A percentile compares a stretch with the other conserved stretches of the same genome.
Conservation (phyloP, 495 filamentous ascomycete genomes). For the Geopyxis carbonaria region DNA sequence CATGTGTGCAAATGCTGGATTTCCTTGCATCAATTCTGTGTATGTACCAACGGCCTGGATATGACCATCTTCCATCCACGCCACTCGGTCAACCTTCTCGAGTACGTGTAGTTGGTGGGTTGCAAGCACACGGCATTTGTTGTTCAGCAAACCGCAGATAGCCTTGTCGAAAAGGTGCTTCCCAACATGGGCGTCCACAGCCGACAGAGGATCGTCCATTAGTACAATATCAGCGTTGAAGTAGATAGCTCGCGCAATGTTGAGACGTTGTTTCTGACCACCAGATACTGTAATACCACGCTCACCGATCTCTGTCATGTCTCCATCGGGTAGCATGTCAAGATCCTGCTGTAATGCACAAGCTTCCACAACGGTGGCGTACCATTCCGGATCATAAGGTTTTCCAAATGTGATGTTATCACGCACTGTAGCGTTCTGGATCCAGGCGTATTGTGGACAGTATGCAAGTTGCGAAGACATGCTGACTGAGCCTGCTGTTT, state of each 20-base stretch:
- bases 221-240: constrained; percentile 65
- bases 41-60: constrained; percentile 78
- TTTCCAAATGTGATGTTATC: constrained; percentile 88
- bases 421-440: constrained; percentile 72
- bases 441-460: constrained; percentile 95
- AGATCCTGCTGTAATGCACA: constrained; percentile 57
- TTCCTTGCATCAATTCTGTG: constrained; percentile 61
- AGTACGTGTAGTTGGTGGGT: constrained; percentile 92
- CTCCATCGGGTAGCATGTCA: constrained; percentile 57
- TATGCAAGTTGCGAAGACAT: constrained; percentile 68
- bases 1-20: constrained; percentile 55
- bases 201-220: constrained; percentile 72
- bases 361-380: constrained; percentile 41
- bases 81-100: constrained; percentile 71
- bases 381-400: constrained; percentile 50
- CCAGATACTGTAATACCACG: constrained; percentile 67
- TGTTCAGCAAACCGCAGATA: constrained; percentile 71
- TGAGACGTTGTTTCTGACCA: constrained; percentile 69
- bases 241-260: constrained; percentile 72
- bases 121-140: constrained; percentile 78
- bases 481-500: constrained; percentile 52
- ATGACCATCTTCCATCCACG: constrained; percentile 75
- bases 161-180: constrained; percentile 92
- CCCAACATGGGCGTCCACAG: constrained; percentile 75
- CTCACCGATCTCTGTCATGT: constrained; percentile 61